Evolutionary conservation across 192 early-diverging fungal species (phyloP).

Genomic region (Entomortierella chlamydospora): DNA sequence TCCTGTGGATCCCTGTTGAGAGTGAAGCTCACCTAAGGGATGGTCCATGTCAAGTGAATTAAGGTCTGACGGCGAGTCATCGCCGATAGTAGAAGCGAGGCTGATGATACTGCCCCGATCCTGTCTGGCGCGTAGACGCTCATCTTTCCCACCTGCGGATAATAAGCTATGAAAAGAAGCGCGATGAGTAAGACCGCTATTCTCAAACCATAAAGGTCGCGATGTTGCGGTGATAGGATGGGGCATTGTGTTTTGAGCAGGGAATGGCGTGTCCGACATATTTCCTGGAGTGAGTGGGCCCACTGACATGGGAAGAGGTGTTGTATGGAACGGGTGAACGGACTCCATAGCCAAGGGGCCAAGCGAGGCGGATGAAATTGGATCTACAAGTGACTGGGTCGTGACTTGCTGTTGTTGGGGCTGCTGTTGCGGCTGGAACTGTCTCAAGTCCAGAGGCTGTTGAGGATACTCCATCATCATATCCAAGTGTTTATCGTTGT

Average conservation of each 20-base stretch:
- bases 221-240: conserved; percentile 11
- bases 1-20: conserved; percentile 16
- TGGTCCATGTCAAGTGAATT: conserved; percentile 33
- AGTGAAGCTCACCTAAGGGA: conserved; percentile 24
- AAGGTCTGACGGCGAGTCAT: conserved; percentile 51
- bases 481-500: conserved; percentile 15
- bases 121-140: conserved; percentile 37
- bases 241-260: conserved; percentile 18
- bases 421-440: conserved; percentile 37
- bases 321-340: conserved; percentile 37
- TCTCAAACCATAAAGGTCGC: conserved; percentile 45
- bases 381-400: not conserved
- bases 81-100: conserved; percentile 43
- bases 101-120: conserved; percentile 55
- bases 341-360: conserved; percentile 16
- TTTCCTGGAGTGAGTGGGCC: not conserved
- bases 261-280: not conserved
- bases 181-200: conserved; percentile 34
- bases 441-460: conserved; percentile 44
- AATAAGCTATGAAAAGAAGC: conserved; percentile 41
- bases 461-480: conserved; percentile 53
- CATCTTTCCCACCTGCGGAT: conserved; percentile 28
- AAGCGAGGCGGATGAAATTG: not conserved
- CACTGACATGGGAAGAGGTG: conserved; percentile 2
- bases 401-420: conserved; percentile 15